These are phyloP conservation scores for Elongisporangium prolatum DNA, from an alignment of 352 stramenopile species.

Conservation along the genomic window DNA sequence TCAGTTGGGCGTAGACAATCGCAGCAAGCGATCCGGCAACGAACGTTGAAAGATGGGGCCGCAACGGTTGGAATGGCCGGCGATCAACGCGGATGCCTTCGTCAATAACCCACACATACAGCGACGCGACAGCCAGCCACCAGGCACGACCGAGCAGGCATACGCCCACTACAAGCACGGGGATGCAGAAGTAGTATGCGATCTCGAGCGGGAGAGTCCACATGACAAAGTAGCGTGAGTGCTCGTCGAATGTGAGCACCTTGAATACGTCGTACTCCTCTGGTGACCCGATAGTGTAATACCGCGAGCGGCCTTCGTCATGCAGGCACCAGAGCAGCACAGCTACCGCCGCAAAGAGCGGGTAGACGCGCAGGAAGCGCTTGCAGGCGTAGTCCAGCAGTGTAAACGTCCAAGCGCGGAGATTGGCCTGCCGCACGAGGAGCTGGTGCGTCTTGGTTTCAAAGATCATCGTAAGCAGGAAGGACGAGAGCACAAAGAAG, in stretches of 20 bases:
- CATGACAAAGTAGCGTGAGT: slow-evolving; percentile 42
- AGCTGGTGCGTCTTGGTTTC: slow-evolving; percentile 39
- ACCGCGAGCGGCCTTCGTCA: slow-evolving; percentile 19
- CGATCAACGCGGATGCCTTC: slow-evolving; percentile 23
- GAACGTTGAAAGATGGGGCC: slow-evolving; percentile 29
- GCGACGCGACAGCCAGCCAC: slow-evolving; percentile 24
- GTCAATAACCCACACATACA: slow-evolving; percentile 24
- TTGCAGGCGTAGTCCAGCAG: slow-evolving; percentile 39
- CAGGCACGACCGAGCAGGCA: slow-evolving; percentile 21
- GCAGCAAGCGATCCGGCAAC: slow-evolving; percentile 37
- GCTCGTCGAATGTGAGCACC: slow-evolving; percentile 35
- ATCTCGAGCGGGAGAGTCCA: slow-evolving; percentile 51
- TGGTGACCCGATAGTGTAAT: slow-evolving; percentile 21
- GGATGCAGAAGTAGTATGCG: slow-evolving; percentile 48
- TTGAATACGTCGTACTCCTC: slow-evolving; percentile 26
- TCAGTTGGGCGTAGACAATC: slow-evolving; percentile 24
- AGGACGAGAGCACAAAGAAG: slow-evolving; percentile 57
- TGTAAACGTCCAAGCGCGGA: slow-evolving; percentile 24
- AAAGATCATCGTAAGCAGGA: slow-evolving; percentile 48
- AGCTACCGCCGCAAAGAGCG: slow-evolving; percentile 32
- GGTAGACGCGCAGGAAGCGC: slow-evolving; percentile 45
- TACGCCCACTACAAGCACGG: slow-evolving; percentile 20
- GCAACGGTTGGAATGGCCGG: slow-evolving; percentile 13
- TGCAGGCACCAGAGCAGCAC: slow-evolving; percentile 25
- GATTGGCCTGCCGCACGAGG: slow-evolving; percentile 14